Evolutionary conservation across 73 alveolate species (phyloP), one percentile per base, ranked within the genome.

Genomic region (Uronychia binucleata): DNA sequence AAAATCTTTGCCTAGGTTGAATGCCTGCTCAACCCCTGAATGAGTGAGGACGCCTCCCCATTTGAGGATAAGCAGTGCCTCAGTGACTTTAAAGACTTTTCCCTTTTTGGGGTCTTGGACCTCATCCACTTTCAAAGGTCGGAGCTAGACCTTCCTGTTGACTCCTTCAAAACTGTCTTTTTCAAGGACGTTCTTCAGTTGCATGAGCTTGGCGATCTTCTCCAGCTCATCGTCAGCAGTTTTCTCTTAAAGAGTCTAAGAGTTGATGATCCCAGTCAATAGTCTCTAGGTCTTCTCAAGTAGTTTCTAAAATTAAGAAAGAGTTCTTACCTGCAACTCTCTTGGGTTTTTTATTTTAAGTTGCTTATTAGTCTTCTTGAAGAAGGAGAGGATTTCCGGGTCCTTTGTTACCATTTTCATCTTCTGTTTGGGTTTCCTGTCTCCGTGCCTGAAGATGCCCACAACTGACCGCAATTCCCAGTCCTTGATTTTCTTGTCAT

Each of bases 31-130:
- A 34, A 94, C 97, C 31, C 99, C 99, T 26, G 98, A 90, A 81
- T 96, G 98, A 19, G 99, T 97, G 74, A 97, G 83, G 57, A 90
- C 98, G 13, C 99, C 99, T 33, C 99, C 99, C 99, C 99, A 97
- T 90, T 97, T 94, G 75, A 94, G 86, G 58, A 95, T 86, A 81
- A 95, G 81, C 67, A 94, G 91, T 26, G 95, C 96, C 84, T 92
- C 94, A 30, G 91, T 80, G 34, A 94, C 92, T 30, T 59, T 84
- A 74, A 78, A 79, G n/a, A n/a, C 78, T 59, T 89, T 67, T 57
- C 74, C 74, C 28, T 90, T 91, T 30, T 89, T 90, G 8, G 82
- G 33, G 31, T 87, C 82, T 46, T 77, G 77, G 74, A 83, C 91
- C 59, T 77, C 77, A 79, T 76, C 88, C 67, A 79, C 83, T 28